Evolutionary conservation across 2,329 filamentous ascomycete genomes (phyloP).

Genomic region (Scedosporium apiospermum): DNA sequence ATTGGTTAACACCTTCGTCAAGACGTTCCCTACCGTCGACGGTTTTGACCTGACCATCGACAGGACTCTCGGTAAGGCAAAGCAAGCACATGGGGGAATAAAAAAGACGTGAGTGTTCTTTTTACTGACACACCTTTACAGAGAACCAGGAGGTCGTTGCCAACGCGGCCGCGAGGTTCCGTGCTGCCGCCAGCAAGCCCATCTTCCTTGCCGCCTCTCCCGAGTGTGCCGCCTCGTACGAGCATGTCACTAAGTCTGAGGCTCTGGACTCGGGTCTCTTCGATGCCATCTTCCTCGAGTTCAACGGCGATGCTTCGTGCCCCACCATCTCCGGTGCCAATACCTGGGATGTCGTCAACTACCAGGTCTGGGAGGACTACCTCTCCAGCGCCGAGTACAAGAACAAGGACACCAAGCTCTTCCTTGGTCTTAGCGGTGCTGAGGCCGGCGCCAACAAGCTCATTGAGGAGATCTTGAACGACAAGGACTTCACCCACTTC

Average conservation of each 20-base stretch:
- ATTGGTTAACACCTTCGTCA: constrained; percentile 26
- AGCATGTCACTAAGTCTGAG: constrained; percentile 22
- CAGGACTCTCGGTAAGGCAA: constrained; percentile 18
- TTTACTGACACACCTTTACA: constrained; percentile 8
- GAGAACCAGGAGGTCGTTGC: constrained; percentile 26
- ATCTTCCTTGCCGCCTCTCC: constrained; percentile 34
- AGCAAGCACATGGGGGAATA: too few relatives aligned
- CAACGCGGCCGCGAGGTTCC: constrained; percentile 25
- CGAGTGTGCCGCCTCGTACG: constrained; percentile 26
- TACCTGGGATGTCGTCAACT: constrained; percentile 29
- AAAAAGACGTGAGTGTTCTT: too few relatives aligned
- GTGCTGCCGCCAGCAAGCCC: constrained; percentile 12
- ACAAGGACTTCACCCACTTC: constrained; percentile 26
- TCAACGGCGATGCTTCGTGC: constrained; percentile 37
- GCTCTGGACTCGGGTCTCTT: constrained; percentile 30
- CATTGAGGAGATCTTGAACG: constrained; percentile 27
- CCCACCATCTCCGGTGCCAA: constrained; percentile 21
- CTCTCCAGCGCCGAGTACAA: constrained; percentile 18
- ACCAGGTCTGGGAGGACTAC: constrained; percentile 28
- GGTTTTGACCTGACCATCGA: constrained; percentile 36
- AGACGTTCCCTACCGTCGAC: constrained; percentile 21
- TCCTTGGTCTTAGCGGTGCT: constrained; percentile 31
- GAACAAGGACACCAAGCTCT: constrained; percentile 33
- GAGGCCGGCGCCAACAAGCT: constrained; percentile 19
- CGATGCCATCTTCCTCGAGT: constrained; percentile 36